Evolutionary conservation across 2,329 filamentous ascomycete genomes (phyloP).

Genomic region (Incumbomyces lentus): DNA sequence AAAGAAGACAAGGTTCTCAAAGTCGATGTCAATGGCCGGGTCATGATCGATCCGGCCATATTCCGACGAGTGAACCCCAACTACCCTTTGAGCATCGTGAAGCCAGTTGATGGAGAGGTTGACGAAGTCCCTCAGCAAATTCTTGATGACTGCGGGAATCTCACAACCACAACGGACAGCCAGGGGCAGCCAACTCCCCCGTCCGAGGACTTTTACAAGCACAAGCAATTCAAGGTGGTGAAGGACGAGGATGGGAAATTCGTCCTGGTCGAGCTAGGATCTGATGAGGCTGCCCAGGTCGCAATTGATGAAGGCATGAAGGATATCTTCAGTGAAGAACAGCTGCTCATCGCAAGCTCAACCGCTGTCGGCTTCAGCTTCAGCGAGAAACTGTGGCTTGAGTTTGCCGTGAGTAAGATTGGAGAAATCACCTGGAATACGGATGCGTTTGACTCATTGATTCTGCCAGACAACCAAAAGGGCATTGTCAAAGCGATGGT

Average conservation of each 20-base stretch:
- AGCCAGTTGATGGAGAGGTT: neutral
- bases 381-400: slow-evolving; percentile 79
- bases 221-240: slow-evolving; percentile 44
- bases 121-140: neutral
- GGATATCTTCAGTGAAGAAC: slow-evolving; percentile 65
- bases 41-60: slow-evolving; percentile 78
- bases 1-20: slow-evolving; percentile 65
- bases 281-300: slow-evolving; percentile 46
- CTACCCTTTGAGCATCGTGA: slow-evolving; percentile 60
- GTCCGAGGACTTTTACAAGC: slow-evolving; percentile 27
- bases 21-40: slow-evolving; percentile 73
- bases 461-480: slow-evolving; percentile 56
- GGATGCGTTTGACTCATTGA: slow-evolving; percentile 69
- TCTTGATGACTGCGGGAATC: slow-evolving; percentile 25
- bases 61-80: slow-evolving; percentile 81
- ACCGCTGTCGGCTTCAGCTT: slow-evolving; percentile 82
- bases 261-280: slow-evolving; percentile 44
- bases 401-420: slow-evolving; percentile 68
- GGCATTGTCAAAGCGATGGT: slow-evolving; percentile 69
- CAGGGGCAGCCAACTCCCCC: slow-evolving; percentile 22
- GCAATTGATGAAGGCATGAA: slow-evolving; percentile 45
- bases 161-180: slow-evolving; percentile 5
- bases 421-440: slow-evolving; percentile 78
- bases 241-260: slow-evolving; percentile 43
- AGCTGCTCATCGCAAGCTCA: slow-evolving; percentile 72